A percentile compares a stretch with the other conserved stretches of the same genome.
These are phyloP conservation scores for Castanopsis chinensis DNA, from an alignment of 306 rosid species.

Conservation along the genomic window DNA sequence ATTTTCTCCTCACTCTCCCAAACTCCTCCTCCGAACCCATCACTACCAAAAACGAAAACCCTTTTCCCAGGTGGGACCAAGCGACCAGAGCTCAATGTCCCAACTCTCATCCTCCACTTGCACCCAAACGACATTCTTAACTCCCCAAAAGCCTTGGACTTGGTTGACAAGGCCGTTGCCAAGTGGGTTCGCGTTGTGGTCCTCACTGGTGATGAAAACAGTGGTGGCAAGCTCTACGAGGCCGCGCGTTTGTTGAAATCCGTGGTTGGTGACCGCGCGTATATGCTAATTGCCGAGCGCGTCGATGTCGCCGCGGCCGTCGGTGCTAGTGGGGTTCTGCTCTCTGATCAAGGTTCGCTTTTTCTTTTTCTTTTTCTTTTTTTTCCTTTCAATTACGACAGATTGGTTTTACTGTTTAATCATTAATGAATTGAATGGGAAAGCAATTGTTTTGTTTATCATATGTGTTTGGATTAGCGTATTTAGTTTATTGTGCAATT, in stretches of 20 bases:
- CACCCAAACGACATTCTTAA: conserved; percentile 50
- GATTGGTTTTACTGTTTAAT: background rate
- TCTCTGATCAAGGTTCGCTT: conserved; percentile 78
- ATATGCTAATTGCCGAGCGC: conserved; percentile 74
- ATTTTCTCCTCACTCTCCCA: conserved; percentile 32
- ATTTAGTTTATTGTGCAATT: no score
- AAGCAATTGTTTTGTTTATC: background rate
- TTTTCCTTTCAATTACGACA: no score
- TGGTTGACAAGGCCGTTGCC: conserved; percentile 64
- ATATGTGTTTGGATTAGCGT: background rate
- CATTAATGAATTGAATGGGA: background rate
- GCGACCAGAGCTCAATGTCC: conserved; percentile 72
- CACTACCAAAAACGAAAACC: conserved; percentile 44
- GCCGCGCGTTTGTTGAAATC: conserved; percentile 86
- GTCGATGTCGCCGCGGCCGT: conserved; percentile 93
- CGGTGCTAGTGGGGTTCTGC: conserved; percentile 71
- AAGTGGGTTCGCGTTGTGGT: conserved; percentile 68
- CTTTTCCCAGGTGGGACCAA: conserved; percentile 86
- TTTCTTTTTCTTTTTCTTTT: background rate
- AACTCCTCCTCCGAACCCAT: conserved; percentile 26
- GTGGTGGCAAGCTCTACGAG: conserved; percentile 66
- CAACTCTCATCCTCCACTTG: conserved; percentile 59
- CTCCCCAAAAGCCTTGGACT: conserved; percentile 30
- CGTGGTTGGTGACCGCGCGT: conserved; percentile 65
- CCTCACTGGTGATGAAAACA: conserved; percentile 47